A percentile compares a stretch with the other conserved stretches of the same genome.
These are phyloP conservation scores for Tylopilus intermedius DNA, from an alignment of 768 basidiomycete species.

Conservation along the genomic window DNA sequence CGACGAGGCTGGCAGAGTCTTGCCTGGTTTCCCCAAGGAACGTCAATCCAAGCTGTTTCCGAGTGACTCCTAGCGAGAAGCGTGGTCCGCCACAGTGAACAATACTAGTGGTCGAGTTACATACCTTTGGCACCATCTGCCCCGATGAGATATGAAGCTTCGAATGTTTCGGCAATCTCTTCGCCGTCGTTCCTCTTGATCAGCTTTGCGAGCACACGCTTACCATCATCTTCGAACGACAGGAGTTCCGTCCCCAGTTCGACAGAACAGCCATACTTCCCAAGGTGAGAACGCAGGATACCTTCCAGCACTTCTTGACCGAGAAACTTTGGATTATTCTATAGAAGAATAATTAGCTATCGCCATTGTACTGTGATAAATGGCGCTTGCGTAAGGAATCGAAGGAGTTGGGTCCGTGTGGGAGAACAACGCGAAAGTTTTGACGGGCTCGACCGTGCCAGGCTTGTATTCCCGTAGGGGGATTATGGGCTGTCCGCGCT, in stretches of 20 bases:
- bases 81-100: too few species aligned
- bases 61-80: constrained; percentile 26
- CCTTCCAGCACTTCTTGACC: constrained; percentile 31
- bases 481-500: constrained; percentile 23
- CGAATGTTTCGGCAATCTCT: constrained; percentile 22
- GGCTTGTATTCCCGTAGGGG: constrained; percentile 23
- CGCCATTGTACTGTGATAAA: not conserved
- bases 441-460: constrained; percentile 15
- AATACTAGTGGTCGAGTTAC: not conserved
- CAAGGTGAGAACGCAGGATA: constrained; percentile 16
- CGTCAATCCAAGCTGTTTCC: constrained; percentile 37
- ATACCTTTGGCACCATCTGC: constrained; percentile 37
- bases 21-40: constrained; percentile 39
- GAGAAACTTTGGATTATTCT: constrained; percentile 14
- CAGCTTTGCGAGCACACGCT: not conserved
- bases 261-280: constrained; percentile 8
- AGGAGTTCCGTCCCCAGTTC: not conserved
- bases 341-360: not conserved
- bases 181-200: not conserved
- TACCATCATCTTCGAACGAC: not conserved
- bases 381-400: constrained; percentile 23
- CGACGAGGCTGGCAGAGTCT: constrained; percentile 26
- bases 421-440: not conserved
- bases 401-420: constrained; percentile 21
- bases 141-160: constrained; percentile 35